Evolutionary conservation across 2,329 filamentous ascomycete genomes (phyloP).

Genomic region (Fusarium tjaetaba): DNA sequence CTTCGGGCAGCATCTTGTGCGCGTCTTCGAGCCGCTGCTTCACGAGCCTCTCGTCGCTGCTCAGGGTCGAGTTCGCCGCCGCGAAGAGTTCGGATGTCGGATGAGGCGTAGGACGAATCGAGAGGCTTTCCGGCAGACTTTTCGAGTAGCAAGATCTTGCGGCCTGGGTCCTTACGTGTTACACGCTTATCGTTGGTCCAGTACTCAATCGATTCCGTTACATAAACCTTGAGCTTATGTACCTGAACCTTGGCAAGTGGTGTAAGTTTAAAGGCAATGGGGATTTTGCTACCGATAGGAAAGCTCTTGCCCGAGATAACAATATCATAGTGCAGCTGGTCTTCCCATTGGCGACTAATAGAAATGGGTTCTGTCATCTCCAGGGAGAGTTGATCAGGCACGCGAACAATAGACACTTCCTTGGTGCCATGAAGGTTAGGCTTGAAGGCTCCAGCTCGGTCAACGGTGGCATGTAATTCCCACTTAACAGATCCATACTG

Average conservation of each 20-base stretch:
- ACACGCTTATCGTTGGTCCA: constrained; percentile 88
- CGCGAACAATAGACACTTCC: constrained; percentile 84
- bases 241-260: constrained; percentile 93
- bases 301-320: constrained; percentile 97
- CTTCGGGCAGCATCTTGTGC: constrained; percentile 62
- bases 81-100: constrained; percentile 78
- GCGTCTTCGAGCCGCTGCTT: constrained; percentile 59
- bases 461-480: constrained; percentile 84
- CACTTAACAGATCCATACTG: constrained; percentile 89
- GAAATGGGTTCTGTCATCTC: constrained; percentile 94
- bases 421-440: constrained; percentile 85
- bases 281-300: constrained; percentile 85
- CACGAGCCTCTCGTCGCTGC: constrained; percentile 59
- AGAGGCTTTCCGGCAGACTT: constrained; percentile 84
- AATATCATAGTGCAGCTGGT: constrained; percentile 95
- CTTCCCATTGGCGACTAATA: constrained; percentile 93
- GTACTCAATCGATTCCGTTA: constrained; percentile 91
- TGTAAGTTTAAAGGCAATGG: constrained; percentile 93
- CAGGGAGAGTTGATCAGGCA: constrained; percentile 86
- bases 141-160: constrained; percentile 88
- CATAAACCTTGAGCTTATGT: constrained; percentile 89
- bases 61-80: constrained; percentile 77
- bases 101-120: constrained; percentile 76
- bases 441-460: constrained; percentile 89
- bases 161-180: constrained; percentile 82